phyloP scores from a whole-genome alignment of 768 basidiomycete species.

The Suillus plorans region DNA sequence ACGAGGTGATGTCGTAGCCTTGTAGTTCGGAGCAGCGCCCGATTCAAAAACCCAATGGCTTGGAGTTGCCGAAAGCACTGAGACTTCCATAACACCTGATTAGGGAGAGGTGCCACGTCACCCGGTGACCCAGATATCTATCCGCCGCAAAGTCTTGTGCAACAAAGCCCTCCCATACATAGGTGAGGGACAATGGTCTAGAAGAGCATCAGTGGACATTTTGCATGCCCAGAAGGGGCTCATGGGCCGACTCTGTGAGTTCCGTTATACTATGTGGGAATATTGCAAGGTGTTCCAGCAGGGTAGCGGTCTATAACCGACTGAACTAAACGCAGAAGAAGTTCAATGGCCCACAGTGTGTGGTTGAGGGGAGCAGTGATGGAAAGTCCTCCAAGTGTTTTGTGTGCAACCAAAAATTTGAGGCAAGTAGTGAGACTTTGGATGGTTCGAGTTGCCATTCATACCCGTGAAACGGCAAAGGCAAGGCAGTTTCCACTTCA shows the following conservation, averaged over 20 bases:
- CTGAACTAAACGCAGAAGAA: not conserved
- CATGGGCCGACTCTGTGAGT: not conserved
- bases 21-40: conserved; percentile 3
- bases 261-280: not conserved
- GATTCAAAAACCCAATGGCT: conserved; percentile 1
- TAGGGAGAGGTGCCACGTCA: not conserved
- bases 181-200: not conserved
- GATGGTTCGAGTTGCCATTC: not conserved
- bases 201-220: not conserved
- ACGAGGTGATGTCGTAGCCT: not conserved
- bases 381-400: not conserved
- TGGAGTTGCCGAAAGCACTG: conserved; percentile 4
- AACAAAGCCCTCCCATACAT: not conserved
- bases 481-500: not conserved
- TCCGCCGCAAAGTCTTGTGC: not conserved
- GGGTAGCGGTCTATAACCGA: conserved; percentile 4
- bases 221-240: not conserved
- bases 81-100: not conserved
- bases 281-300: conserved; percentile 3
- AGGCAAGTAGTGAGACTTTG: not conserved
- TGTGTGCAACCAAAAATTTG: not conserved
- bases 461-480: not conserved
- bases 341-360: not conserved
- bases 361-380: not conserved
- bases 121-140: conserved; percentile 12